A percentile compares a stretch with the other conserved stretches of the same genome.
phyloP scores from a whole-genome alignment of 2,329 filamentous ascomycete species.

The Laburnicola sp. region DNA sequence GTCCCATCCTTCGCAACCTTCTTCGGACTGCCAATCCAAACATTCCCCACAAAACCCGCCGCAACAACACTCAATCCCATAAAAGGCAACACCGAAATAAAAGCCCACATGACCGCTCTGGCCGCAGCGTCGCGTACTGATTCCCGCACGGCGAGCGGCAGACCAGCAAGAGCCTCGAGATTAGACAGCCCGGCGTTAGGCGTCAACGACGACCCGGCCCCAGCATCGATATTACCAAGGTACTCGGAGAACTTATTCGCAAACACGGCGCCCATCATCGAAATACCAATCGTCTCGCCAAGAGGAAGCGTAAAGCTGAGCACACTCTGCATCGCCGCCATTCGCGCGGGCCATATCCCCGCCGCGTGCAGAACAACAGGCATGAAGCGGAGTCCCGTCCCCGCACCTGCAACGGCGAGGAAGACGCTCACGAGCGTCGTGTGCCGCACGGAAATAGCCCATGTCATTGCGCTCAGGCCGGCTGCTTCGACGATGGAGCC shows the following conservation, averaged over 20 bases:
- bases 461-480: conserved; percentile 62
- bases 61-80: conserved; percentile 55
- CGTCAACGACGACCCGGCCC: conserved; percentile 30
- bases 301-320: conserved; percentile 64
- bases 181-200: conserved; percentile 22
- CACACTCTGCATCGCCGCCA: conserved; percentile 63
- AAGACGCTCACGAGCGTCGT: conserved; percentile 63
- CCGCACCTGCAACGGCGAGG: conserved; percentile 66
- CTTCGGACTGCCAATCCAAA: conserved; percentile 51
- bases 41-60: conserved; percentile 55
- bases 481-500: conserved; percentile 56
- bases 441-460: conserved; percentile 57
- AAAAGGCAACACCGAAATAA: conserved; percentile 64
- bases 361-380: conserved; percentile 65
- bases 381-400: conserved; percentile 68
- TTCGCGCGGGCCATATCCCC: conserved; percentile 61
- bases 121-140: conserved; percentile 51
- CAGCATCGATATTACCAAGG: conserved; percentile 23
- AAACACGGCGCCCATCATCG: conserved; percentile 70
- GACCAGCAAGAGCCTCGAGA: conserved; percentile 41
- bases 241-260: conserved; percentile 58
- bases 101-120: conserved; percentile 67
- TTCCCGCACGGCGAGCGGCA: conserved; percentile 44
- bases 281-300: conserved; percentile 66
- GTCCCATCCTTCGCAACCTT: conserved; percentile 31